Evolutionary conservation across 2,329 filamentous ascomycete species (phyloP), one percentile per base, ranked within the genome.

Genomic region (Aureobasidium pullulans): DNA sequence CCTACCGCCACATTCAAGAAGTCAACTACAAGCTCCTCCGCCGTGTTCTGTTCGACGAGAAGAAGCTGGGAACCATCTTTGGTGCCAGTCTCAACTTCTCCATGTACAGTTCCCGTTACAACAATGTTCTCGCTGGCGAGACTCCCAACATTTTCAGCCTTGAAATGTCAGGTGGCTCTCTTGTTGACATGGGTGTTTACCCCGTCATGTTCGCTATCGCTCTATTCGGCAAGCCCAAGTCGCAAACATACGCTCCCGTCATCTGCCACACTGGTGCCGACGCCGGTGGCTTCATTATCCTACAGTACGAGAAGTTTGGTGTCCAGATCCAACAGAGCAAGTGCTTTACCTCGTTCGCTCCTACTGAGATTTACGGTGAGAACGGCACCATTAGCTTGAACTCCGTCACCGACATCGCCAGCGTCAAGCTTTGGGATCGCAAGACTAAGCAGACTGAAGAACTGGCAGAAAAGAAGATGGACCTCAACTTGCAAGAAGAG

Each of bases 141-240:
- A 67, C 64, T 8, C 77, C 77, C 39, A 79, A 79, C 67, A 76
- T 79, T 66, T 80, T 80, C 71, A 73, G 68, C 44, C 70, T 78
- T 9, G 72, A 76, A 34, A 76, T 76, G 68, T 73, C 72, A 48
- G 77, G 77, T 48, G 77, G 77, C 52, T 72, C 72, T 9, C 68
- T 80, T 0, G 75, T 75, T n/a, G 77, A 80, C 61, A 67, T 80
- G 11, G 77, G 77, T 44, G 75, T 78, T 4, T 80, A 80, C 64
- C 75, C 75, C 23, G 70, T 80, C 47, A 70, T 75, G 2, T 76
- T 77, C 6, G 77, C 77, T 6, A 67, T 79, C 1, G 76, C 75
- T 1, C 71, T 80, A 23, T 80, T 79, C 63, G 77, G 77, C 46
- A 67, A 68, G 15, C 77, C 77, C 5, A 69, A 69, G 34, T 63